These are phyloP conservation scores for Ophiostoma sp. DNA, from an alignment of 2,329 filamentous ascomycete species.

Conservation along the genomic window DNA sequence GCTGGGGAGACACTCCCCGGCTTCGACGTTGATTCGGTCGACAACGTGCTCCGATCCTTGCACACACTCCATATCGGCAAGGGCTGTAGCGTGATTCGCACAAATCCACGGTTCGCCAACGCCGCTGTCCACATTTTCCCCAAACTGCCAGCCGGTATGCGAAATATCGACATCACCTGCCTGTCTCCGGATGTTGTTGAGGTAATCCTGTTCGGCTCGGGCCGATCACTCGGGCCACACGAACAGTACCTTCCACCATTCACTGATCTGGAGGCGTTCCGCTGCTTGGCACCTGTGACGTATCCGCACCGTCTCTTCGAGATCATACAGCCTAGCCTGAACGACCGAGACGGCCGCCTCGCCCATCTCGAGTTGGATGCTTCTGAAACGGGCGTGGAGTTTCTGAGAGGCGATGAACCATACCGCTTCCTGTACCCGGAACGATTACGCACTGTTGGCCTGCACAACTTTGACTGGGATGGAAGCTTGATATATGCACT, in stretches of 20 bases:
- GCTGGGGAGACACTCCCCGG: no score
- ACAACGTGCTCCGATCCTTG: background rate
- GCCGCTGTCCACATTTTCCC: constrained; percentile 8
- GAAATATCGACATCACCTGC: constrained; percentile 22
- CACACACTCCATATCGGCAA: constrained; percentile 22
- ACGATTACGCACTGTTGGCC: constrained; percentile 23
- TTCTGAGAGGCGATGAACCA: constrained; percentile 13
- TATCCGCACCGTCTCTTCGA: background rate
- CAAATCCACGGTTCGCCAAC: no score
- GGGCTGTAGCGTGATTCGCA: background rate
- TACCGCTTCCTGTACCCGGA: constrained; percentile 12
- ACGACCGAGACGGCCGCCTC: constrained; percentile 15
- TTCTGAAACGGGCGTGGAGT: background rate
- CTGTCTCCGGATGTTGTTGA: background rate
- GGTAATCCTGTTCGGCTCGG: constrained; percentile 1
- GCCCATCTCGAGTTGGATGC: constrained; percentile 21
- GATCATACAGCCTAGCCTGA: constrained; percentile 17
- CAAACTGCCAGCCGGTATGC: constrained; percentile 16
- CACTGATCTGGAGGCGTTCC: constrained; percentile 21
- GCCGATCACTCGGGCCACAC: background rate
- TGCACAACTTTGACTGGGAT: constrained; percentile 22
- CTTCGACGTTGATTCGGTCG: background rate
- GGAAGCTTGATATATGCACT: constrained; percentile 9
- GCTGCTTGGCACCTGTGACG: constrained; percentile 9
- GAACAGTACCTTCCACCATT: background rate